phyloP scores from a whole-genome alignment of 2,329 filamentous ascomycete genomes.

The Cordyceps pruinosa region DNA sequence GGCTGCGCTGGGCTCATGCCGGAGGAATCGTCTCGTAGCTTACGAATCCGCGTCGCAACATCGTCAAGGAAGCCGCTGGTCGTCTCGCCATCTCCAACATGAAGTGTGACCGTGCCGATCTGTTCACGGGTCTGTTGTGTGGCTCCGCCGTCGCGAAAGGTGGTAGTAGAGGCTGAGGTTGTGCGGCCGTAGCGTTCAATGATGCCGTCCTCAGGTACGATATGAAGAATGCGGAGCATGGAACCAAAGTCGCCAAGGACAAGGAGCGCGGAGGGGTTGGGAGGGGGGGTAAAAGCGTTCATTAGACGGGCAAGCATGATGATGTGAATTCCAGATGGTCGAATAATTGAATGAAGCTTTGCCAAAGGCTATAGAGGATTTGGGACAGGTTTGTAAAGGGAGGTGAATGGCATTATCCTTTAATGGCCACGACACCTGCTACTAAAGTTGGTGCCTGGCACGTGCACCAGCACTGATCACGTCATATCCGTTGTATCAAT shows the following conservation, averaged over 20 bases:
- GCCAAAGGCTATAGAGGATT: neutral
- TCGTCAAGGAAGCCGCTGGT: constrained; percentile 1
- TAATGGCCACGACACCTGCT: neutral
- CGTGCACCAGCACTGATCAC: too few relatives aligned
- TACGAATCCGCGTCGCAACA: neutral
- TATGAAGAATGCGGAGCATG: neutral
- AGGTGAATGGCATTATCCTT: neutral
- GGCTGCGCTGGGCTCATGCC: neutral
- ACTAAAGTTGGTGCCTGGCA: too few relatives aligned
- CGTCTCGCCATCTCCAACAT: constrained; percentile 10
- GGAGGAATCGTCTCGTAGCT: neutral
- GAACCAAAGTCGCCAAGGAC: neutral
- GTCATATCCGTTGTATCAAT: too few relatives aligned
- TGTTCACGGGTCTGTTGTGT: constrained; percentile 2
- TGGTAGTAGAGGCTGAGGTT: neutral
- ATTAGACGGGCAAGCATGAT: neutral
- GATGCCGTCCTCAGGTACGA: neutral
- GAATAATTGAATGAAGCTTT: neutral
- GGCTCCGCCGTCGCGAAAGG: neutral
- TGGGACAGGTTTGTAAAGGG: neutral
- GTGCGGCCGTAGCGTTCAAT: neutral
- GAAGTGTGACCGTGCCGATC: constrained; percentile 3
- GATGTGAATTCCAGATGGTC: neutral
- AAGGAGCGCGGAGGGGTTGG: constrained; percentile 2
- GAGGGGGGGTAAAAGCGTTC: neutral